These are phyloP conservation scores for Pleurotus sapidus DNA, from an alignment of 768 basidiomycete species.

Conservation along the genomic window DNA sequence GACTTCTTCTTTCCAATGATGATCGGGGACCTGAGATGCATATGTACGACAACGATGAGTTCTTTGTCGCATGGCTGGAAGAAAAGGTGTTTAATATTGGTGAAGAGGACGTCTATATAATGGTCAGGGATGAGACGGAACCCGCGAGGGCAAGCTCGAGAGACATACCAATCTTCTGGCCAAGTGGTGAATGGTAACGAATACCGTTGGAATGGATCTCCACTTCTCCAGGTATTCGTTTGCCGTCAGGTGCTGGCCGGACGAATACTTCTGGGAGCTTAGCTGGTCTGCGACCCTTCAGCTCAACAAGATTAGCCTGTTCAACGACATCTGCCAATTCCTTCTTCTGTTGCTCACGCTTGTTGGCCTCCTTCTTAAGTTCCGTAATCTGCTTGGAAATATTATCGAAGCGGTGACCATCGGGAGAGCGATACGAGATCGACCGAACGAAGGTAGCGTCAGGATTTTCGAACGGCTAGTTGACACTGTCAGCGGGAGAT, in stretches of 20 bases:
- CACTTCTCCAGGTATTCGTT: conserved; percentile 93
- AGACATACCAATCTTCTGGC: conserved; percentile 84
- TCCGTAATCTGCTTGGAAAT: conserved; percentile 92
- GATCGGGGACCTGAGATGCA: conserved; percentile 92
- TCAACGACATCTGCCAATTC: conserved; percentile 98
- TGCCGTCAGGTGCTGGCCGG: conserved; percentile 91
- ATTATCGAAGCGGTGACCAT: conserved; percentile 84
- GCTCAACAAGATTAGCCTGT: conserved; percentile 85
- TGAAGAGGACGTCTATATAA: conserved; percentile 81
- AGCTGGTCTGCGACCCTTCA: conserved; percentile 83
- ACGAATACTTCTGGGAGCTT: conserved; percentile 92
- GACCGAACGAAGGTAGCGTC: conserved; percentile 96
- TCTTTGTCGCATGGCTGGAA: conserved; percentile 99
- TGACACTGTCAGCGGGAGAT: background rate
- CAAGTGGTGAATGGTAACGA: conserved; percentile 83
- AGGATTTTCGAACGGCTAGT: conserved; percentile 92
- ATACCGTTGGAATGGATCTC: conserved; percentile 98
- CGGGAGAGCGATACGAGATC: conserved; percentile 88
- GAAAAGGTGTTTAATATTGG: conserved; percentile 97
- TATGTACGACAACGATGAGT: conserved; percentile 88
- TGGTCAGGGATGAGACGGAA: background rate
- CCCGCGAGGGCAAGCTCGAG: background rate
- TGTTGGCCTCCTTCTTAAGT: conserved; percentile 94
- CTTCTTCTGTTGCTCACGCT: conserved; percentile 96
- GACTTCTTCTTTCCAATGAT: conserved; percentile 99